A percentile compares a stretch with the other conserved stretches of the same genome.
Conservation (phyloP, 306 rosid genomes). For the Sicyos edulis region DNA sequence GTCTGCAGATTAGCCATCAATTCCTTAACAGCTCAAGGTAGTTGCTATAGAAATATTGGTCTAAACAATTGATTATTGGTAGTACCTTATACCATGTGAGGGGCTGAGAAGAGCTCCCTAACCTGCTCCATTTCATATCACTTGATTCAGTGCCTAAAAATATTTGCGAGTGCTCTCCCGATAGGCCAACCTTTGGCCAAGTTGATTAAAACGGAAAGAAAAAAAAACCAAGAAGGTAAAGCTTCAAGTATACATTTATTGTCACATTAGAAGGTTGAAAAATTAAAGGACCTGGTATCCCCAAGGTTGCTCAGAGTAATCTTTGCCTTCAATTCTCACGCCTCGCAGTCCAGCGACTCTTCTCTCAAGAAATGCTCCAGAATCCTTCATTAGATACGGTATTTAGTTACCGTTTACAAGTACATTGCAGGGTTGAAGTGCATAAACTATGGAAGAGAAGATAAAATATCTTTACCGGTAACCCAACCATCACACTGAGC, state of each 20-base stretch:
- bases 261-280: not conserved
- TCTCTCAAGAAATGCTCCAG: constrained; percentile 69
- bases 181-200: constrained; percentile 54
- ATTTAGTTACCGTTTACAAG: no score
- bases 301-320: constrained; percentile 41
- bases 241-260: not conserved
- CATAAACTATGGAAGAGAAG: not conserved
- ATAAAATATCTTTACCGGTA: constrained; percentile 44
- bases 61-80: not conserved
- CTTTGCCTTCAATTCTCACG: constrained; percentile 45
- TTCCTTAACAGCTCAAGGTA: not conserved
- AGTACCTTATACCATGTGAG: constrained; percentile 86
- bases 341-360: constrained; percentile 45
- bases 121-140: constrained; percentile 47
- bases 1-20: constrained; percentile 38
- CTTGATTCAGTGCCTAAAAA: constrained; percentile 41
- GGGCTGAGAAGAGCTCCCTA: constrained; percentile 38
- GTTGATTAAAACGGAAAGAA: not conserved
- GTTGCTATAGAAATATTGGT: not conserved
- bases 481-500: constrained; percentile 76
- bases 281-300: constrained; percentile 65
- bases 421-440: not conserved
- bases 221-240: constrained; percentile 1
- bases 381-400: constrained; percentile 63
- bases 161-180: constrained; percentile 61